Evolutionary conservation across 2,329 filamentous ascomycete genomes (phyloP).

Genomic region (Leptodontidium sp.): DNA sequence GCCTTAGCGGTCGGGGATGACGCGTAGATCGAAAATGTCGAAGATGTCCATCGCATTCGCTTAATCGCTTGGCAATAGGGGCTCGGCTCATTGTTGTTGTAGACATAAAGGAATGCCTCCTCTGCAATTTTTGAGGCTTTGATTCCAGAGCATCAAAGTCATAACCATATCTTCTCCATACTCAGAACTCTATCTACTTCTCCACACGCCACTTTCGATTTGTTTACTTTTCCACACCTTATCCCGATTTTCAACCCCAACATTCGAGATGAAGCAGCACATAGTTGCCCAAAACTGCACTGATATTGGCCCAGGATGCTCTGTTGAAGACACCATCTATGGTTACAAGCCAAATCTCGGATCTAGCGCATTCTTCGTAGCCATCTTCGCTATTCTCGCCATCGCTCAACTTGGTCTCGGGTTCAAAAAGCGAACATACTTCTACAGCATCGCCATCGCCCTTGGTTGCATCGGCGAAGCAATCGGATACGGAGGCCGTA

Average conservation of each 20-base stretch:
- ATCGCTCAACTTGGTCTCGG: conserved; percentile 54
- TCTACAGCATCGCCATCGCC: conserved; percentile 55
- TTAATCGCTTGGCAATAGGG: conserved; percentile 6
- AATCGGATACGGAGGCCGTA: conserved; percentile 63
- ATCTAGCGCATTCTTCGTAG: conserved; percentile 62
- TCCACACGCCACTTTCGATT: background rate
- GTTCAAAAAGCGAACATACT: conserved; percentile 60
- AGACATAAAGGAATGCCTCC: conserved; percentile 10
- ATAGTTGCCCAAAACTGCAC: conserved; percentile 32
- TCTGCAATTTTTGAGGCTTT: background rate
- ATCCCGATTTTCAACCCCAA: background rate
- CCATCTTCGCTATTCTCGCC: conserved; percentile 55
- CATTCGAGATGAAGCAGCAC: conserved; percentile 24
- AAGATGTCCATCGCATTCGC: background rate
- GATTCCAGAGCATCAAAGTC: conserved; percentile 2
- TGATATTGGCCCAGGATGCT: conserved; percentile 42
- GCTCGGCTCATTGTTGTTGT: conserved; percentile 9
- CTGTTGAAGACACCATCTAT: conserved; percentile 43
- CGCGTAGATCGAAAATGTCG: background rate
- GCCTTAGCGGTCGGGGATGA: conserved; percentile 7
- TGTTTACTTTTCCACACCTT: background rate
- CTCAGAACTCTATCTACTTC: background rate
- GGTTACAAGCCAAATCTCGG: conserved; percentile 65
- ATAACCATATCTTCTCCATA: background rate
- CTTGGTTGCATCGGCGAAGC: conserved; percentile 60